A percentile compares a stretch with the other conserved stretches of the same genome.
phyloP scores from a whole-genome alignment of 192 early-diverging fungal genomes.

The Phlyctochytrium bullatum region DNA sequence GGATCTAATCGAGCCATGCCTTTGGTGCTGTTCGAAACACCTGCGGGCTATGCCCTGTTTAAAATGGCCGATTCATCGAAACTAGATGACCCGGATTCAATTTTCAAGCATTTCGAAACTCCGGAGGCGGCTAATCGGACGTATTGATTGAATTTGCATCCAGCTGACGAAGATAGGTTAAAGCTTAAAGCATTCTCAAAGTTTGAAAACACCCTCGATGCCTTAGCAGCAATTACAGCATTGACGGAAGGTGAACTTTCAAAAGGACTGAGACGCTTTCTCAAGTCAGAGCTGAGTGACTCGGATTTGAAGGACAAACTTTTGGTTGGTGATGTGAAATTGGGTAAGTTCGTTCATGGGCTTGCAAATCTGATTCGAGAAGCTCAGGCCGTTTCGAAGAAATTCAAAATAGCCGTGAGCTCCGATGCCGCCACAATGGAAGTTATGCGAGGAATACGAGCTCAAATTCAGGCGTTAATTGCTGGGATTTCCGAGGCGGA shows the following conservation, averaged over 20 bases:
- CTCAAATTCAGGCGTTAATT: conserved; percentile 88
- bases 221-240: conserved; percentile 92
- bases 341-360: conserved; percentile 54
- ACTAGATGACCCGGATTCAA: conserved; percentile 79
- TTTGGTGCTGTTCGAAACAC: conserved; percentile 96
- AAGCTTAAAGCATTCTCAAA: conserved; percentile 96
- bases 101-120: conserved; percentile 87
- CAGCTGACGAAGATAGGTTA: conserved; percentile 55
- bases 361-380: not conserved
- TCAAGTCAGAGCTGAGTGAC: conserved; percentile 78
- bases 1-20: too few species aligned
- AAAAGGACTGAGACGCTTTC: conserved; percentile 91
- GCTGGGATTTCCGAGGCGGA: conserved; percentile 82
- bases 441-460: conserved; percentile 93
- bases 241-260: conserved; percentile 95
- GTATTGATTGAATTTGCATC: conserved; percentile 37
- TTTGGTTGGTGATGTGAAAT: conserved; percentile 90
- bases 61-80: conserved; percentile 88
- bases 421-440: conserved; percentile 82
- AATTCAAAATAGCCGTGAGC: conserved; percentile 79
- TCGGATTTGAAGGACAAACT: conserved; percentile 91
- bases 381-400: conserved; percentile 71
- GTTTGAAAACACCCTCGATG: conserved; percentile 98
- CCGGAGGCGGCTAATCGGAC: conserved; percentile 85
- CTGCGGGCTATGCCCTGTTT: conserved; percentile 96